Conservation (phyloP, 1,139 yeast genomes). For the Lodderomyces parapsilosis region DNA sequence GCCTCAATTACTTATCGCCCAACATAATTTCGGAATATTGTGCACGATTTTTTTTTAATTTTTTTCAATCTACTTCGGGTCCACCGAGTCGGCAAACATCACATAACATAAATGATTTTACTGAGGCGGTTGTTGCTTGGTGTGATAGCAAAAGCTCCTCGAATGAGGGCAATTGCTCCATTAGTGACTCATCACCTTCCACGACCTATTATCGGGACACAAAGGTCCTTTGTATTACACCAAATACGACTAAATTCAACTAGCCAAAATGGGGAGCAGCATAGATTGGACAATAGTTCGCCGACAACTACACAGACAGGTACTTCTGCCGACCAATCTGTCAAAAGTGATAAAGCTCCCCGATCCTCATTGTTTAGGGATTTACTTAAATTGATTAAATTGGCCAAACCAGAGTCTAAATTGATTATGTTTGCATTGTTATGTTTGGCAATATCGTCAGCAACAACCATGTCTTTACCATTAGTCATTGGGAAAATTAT, state of each 20-base stretch:
- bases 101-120: background rate
- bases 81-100: background rate
- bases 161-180: background rate
- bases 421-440: constrained; percentile 50
- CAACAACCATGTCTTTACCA: constrained; percentile 67
- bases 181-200: background rate
- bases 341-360: constrained; percentile 1
- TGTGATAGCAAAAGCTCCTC: background rate
- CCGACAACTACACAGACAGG: background rate
- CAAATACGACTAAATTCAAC: constrained; percentile 2
- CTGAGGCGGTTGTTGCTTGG: background rate
- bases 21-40: background rate
- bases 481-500: constrained; percentile 74
- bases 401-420: constrained; percentile 41
- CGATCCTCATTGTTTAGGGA: constrained; percentile 17
- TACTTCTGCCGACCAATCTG: background rate
- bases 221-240: background rate
- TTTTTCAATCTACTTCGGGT: background rate
- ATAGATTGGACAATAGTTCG: background rate
- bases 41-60: background rate
- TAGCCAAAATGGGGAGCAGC: background rate
- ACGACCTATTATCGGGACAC: background rate
- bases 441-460: constrained; percentile 56
- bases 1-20: too few species aligned
- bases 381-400: constrained; percentile 25